Percentiles rank a stretch among this genome's conserved stretches.
phyloP scores from a whole-genome alignment of 164 flowering plant species.

The Vitis amurensis region DNA sequence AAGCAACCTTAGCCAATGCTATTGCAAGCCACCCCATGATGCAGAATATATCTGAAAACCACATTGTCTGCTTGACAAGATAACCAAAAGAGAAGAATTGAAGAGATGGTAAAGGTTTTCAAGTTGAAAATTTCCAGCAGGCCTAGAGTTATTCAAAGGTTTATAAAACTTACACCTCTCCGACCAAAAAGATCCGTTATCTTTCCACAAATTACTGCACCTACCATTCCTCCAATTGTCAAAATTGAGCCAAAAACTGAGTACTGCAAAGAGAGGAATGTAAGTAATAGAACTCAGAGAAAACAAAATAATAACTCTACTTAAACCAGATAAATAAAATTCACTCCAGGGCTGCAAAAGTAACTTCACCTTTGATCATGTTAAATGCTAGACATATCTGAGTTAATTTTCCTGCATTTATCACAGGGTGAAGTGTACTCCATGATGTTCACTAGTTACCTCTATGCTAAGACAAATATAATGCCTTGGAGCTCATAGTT shows the following conservation, averaged over 20 bases:
- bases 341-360: background rate
- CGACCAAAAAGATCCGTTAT: conserved; percentile 47
- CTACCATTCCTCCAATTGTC: conserved; percentile 45
- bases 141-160: no score
- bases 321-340: background rate
- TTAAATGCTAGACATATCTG: background rate
- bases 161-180: conserved; percentile 25
- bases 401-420: no score
- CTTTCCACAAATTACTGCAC: conserved; percentile 35
- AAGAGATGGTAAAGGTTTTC: background rate
- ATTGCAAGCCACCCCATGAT: conserved; percentile 43
- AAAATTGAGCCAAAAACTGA: conserved; percentile 41
- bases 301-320: background rate
- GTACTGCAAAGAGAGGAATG: conserved; percentile 15
- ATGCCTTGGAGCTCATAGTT: no score
- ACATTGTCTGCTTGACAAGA: conserved; percentile 37
- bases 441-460: no score
- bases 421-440: no score
- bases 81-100: background rate
- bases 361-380: background rate
- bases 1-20: conserved; percentile 31
- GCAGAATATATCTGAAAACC: conserved; percentile 30
- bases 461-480: no score
- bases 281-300: background rate
- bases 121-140: background rate